These are phyloP conservation scores for Rhodotorula paludigena DNA, from an alignment of 768 basidiomycete genomes.

Conservation along the genomic window DNA sequence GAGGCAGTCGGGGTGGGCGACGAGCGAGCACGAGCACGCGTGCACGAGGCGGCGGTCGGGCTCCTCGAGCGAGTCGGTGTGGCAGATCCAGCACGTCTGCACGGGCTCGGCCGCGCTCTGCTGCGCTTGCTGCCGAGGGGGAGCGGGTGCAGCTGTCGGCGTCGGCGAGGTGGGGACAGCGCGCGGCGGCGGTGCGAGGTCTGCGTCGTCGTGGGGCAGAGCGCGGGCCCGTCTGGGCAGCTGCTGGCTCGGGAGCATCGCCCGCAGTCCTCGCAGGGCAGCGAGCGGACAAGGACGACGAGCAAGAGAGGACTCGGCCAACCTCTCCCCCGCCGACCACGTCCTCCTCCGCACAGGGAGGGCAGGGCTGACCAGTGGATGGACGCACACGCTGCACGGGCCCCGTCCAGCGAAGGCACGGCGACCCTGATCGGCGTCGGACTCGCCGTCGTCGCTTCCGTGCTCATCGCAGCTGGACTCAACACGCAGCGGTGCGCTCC, in stretches of 20 bases:
- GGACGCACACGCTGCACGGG: too few relatives aligned
- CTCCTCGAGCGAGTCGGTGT: conserved; percentile 22
- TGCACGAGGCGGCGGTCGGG: conserved; percentile 12
- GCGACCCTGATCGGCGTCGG: conserved; percentile 63
- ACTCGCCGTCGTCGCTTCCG: conserved; percentile 75
- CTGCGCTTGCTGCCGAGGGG: neutral
- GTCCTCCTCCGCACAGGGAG: too few relatives aligned
- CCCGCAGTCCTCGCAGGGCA: too few relatives aligned
- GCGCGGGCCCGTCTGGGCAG: too few relatives aligned
- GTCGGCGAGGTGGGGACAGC: neutral
- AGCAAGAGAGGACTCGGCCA: too few relatives aligned
- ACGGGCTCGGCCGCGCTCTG: neutral
- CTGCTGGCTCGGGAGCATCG: neutral
- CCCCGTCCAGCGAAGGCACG: neutral
- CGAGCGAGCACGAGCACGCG: conserved; percentile 38
- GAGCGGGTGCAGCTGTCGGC: neutral
- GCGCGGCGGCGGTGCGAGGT: too few relatives aligned
- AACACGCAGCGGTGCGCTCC: conserved; percentile 60
- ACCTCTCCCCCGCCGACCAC: too few relatives aligned
- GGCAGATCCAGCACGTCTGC: conserved; percentile 41
- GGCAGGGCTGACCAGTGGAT: too few relatives aligned
- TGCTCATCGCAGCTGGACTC: conserved; percentile 82
- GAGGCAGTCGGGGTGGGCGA: conserved; percentile 36
- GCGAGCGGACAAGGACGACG: too few relatives aligned
- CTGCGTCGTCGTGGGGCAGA: too few relatives aligned